Base-by-base conservation (phyloP, 352 stramenopile genomes). In the Globisporangium uncinulatum region DNA sequence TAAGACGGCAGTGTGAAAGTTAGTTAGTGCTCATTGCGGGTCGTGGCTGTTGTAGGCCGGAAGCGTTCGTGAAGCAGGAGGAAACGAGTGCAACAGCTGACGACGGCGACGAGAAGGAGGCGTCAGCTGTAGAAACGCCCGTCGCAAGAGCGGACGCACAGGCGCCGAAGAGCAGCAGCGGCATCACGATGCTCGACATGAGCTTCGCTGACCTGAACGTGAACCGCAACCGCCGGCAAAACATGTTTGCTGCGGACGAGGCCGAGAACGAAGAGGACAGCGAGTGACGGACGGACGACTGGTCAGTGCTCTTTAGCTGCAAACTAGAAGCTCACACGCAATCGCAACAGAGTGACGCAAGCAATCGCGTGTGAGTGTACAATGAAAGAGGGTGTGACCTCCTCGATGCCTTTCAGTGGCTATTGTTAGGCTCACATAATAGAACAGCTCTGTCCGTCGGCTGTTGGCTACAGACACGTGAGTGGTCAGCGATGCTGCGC, bases 191-290 rank as follows among this genome's bases (percentile, higher is more conserved):
- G 79, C 53, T 80, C 34, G 63, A 76, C 37, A 70, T 61, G 43
- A 67, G 65, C 36, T 78, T 83, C 66, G 73, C 71, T 7, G 65
- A 76, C 45, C 68, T 83, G 51, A 68, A 86, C 48, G 67, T 89
- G 57, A 92, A 92, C 64, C 77, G 76, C 57, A 92, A 92, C 73
- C 83, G 79, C 9, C 79, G 79, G 52, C 82, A 86, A 29, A 76
- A 76, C n/a, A 67, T 87, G 45, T 86, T 89, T 31, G 50, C n/a
- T 5, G 50, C 7, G 19, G 79, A 89, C 39, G 77, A 87, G 8
- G 79, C 89, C 47, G 74, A 87, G 24, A 67, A 82, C n/a, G 76
- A 88, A 15, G 74, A 86, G 14, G 59, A 65, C 34, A 61, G 54
- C 39, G 42, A 76, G 24, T 29, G 24, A 29, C 24, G 24, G 24